Evolutionary conservation across 192 early-diverging fungal species (phyloP).

Genomic region (Obelidium mucronatum): DNA sequence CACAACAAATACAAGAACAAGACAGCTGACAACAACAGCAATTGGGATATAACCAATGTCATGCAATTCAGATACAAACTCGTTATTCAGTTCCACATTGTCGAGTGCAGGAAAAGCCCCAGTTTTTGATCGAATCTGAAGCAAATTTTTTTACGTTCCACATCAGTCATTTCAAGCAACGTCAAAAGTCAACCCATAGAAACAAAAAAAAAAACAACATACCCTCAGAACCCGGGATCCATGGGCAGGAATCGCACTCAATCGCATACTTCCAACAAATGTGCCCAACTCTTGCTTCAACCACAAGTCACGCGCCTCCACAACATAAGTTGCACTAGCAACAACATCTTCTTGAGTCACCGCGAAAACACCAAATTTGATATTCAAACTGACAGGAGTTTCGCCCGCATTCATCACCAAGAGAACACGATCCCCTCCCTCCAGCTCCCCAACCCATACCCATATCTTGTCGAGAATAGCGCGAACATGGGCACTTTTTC

Average conservation of each 20-base stretch:
- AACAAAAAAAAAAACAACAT: not conserved
- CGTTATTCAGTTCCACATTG: too few species aligned
- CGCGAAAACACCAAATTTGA: conserved; percentile 26
- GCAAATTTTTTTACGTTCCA: too few species aligned
- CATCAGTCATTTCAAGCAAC: too few species aligned
- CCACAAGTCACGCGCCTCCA: conserved; percentile 6
- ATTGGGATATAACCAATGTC: too few species aligned
- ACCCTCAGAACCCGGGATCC: not conserved
- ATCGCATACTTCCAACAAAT: not conserved
- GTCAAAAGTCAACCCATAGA: too few species aligned
- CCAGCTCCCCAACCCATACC: conserved; percentile 44
- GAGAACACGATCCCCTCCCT: conserved; percentile 34
- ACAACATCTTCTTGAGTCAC: not conserved
- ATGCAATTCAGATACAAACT: too few species aligned
- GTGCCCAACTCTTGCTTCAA: not conserved
- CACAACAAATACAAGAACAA: too few species aligned
- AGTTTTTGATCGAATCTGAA: too few species aligned
- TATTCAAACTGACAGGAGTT: conserved; percentile 15
- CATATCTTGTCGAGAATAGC: conserved; percentile 26
- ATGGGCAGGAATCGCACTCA: not conserved
- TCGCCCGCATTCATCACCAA: conserved; percentile 39
- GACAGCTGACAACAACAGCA: too few species aligned
- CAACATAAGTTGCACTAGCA: not conserved
- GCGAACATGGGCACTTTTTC: conserved; percentile 37
- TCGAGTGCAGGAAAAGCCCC: too few species aligned